A percentile compares a stretch with the other conserved stretches of the same genome.
Conservation (phyloP, 495 filamentous ascomycete genomes). For the Talaromyces trachyspermus region DNA sequence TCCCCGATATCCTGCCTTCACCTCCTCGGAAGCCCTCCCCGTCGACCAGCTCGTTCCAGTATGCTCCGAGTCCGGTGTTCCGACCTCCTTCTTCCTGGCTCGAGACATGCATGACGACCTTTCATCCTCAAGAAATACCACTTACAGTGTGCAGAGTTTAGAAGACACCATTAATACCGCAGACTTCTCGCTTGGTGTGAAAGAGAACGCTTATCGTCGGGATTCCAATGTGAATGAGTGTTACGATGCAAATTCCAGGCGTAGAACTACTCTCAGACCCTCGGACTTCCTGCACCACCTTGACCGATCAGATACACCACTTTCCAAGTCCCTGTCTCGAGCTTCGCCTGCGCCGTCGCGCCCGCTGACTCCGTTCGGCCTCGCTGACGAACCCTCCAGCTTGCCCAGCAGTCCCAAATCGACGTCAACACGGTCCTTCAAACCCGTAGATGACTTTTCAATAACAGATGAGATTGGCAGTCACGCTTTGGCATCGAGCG, state of each 20-base stretch:
- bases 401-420: conserved; percentile 49
- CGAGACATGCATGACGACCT: conserved; percentile 26
- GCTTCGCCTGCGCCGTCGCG: conserved; percentile 25
- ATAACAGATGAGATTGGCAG: conserved; percentile 43
- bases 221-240: conserved; percentile 28
- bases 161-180: conserved; percentile 44
- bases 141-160: conserved; percentile 59
- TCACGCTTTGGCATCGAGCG: conserved; percentile 40
- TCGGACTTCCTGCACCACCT: conserved; percentile 11
- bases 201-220: conserved; percentile 5
- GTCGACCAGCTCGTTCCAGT: conserved; percentile 20
- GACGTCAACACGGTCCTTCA: conserved; percentile 39
- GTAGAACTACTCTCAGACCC: conserved; percentile 31
- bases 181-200: background rate
- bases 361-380: conserved; percentile 40
- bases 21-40: conserved; percentile 29
- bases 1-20: conserved; percentile 24
- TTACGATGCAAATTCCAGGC: conserved; percentile 17
- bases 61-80: conserved; percentile 27
- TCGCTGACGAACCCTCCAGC: conserved; percentile 36
- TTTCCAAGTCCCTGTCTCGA: conserved; percentile 12
- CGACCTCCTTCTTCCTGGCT: conserved; percentile 43
- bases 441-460: conserved; percentile 43
- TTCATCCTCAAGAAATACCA: conserved; percentile 30
- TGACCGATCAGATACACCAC: conserved; percentile 17